These are phyloP conservation scores for Fusarium luffae DNA, from an alignment of 2,329 filamentous ascomycete genomes.

Conservation along the genomic window DNA sequence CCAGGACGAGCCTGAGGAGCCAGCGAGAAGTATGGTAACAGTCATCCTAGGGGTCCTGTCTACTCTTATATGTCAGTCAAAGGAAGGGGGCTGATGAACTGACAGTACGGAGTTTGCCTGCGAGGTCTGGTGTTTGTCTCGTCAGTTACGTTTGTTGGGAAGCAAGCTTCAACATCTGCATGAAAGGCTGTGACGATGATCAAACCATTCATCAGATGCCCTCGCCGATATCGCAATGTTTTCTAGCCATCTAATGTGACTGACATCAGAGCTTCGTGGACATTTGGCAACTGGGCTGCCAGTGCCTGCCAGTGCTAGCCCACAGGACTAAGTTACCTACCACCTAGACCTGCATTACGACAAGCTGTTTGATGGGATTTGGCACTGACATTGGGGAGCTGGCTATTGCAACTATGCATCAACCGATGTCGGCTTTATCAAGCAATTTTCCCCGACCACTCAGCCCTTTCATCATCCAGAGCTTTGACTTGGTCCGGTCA, in stretches of 20 bases:
- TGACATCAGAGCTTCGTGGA: background rate
- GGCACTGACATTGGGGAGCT: background rate
- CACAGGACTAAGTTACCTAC: background rate
- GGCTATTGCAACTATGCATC: background rate
- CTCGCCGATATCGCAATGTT: background rate
- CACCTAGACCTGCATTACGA: background rate
- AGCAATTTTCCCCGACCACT: background rate
- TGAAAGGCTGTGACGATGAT: background rate
- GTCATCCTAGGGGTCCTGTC: background rate
- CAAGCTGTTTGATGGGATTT: background rate
- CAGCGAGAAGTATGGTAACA: background rate
- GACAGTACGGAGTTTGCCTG: background rate
- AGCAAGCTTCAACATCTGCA: background rate
- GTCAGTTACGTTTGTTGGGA: background rate
- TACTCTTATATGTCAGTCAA: background rate
- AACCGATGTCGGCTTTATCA: background rate
- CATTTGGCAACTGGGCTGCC: background rate
- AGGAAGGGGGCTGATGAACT: background rate
- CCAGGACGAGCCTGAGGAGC: background rate
- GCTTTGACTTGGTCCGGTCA: background rate
- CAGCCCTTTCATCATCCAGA: background rate
- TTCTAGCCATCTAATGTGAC: background rate
- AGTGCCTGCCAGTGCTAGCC: background rate
- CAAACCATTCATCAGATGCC: background rate
- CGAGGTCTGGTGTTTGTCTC: background rate